Conservation (phyloP, 768 basidiomycete genomes). For the Sarcomyxa edulis region DNA sequence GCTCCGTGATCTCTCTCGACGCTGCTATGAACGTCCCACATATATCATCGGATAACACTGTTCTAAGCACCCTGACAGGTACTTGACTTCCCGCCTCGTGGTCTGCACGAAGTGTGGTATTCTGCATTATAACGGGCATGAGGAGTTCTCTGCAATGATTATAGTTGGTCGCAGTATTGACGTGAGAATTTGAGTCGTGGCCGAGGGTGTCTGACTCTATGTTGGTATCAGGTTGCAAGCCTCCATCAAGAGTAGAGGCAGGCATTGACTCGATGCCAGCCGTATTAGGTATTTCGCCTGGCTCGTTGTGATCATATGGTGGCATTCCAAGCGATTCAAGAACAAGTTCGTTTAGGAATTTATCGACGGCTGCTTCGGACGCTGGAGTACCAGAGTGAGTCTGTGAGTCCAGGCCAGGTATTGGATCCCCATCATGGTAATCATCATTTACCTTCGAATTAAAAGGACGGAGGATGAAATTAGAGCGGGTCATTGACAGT, state of each 20-base stretch:
- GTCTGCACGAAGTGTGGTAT: neutral
- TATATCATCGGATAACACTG: constrained; percentile 1
- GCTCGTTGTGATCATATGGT: neutral
- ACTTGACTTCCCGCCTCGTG: neutral
- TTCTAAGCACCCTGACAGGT: neutral
- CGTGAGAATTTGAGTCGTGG: too few relatives aligned
- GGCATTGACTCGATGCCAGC: too few relatives aligned
- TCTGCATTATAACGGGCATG: constrained; percentile 3
- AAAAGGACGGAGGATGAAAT: neutral
- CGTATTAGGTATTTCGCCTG: neutral
- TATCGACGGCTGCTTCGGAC: constrained; percentile 3
- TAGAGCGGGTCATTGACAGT: neutral
- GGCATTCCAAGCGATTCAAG: constrained; percentile 1
- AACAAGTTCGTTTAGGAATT: neutral
- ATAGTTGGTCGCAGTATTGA: too few relatives aligned
- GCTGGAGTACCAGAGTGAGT: neutral
- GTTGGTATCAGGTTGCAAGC: neutral
- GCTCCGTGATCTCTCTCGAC: neutral
- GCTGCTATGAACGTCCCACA: constrained; percentile 1
- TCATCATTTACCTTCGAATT: neutral
- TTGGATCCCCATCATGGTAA: neutral
- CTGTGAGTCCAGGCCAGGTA: neutral
- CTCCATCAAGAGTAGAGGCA: neutral
- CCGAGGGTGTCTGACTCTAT: too few relatives aligned
- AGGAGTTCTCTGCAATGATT: constrained; percentile 1